These are phyloP conservation scores for Boehmeria nivea DNA, from an alignment of 306 rosid genomes.

Conservation along the genomic window DNA sequence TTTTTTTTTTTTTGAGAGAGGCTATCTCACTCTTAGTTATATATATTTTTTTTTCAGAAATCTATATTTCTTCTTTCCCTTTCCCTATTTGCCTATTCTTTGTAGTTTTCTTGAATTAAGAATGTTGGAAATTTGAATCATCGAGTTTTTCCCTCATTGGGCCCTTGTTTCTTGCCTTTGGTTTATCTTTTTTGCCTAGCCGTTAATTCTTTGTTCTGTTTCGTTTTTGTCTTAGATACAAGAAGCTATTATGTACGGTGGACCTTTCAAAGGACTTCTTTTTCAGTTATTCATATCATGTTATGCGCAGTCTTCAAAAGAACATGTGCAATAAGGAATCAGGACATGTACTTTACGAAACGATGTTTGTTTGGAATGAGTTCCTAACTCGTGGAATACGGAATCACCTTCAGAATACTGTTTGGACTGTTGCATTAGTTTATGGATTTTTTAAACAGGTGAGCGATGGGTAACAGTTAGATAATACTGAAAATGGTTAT, in stretches of 20 bases:
- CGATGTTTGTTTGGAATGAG: conserved; percentile 97
- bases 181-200: not conserved
- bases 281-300: conserved; percentile 94
- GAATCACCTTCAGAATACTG: conserved; percentile 62
- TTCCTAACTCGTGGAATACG: conserved; percentile 87
- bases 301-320: conserved; percentile 91
- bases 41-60: too few relatives aligned
- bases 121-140: not conserved
- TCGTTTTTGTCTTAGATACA: conserved; percentile 73
- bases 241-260: conserved; percentile 96
- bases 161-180: not conserved
- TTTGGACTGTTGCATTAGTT: conserved; percentile 93
- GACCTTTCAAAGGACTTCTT: conserved; percentile 98
- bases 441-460: conserved; percentile 95
- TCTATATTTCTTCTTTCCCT: too few relatives aligned
- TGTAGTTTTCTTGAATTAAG: too few relatives aligned
- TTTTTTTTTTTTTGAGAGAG: not conserved
- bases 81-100: too few relatives aligned
- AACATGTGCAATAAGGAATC: conserved; percentile 55
- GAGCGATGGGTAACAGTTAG: conserved; percentile 16
- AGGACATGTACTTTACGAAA: conserved; percentile 65
- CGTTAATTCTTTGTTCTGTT: conserved; percentile 41
- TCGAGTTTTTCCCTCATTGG: not conserved
- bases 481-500: not conserved
- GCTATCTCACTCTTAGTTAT: too few relatives aligned